Evolutionary conservation across 2,329 filamentous ascomycete genomes (phyloP).

Genomic region (Sclerotinia subarctica): DNA sequence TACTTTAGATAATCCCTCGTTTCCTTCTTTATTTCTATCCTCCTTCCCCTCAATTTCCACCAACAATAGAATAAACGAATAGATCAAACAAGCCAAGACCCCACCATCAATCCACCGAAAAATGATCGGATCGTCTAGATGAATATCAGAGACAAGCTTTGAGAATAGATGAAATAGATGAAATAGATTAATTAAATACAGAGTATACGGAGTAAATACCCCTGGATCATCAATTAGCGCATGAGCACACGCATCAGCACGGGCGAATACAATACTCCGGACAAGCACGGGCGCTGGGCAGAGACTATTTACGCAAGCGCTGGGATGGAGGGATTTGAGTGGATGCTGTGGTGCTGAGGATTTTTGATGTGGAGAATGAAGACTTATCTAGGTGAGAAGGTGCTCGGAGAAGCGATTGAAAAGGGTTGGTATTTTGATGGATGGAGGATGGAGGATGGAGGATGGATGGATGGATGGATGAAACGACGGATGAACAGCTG

Average conservation of each 20-base stretch:
- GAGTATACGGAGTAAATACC: not conserved
- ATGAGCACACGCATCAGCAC: slow-evolving; percentile 1
- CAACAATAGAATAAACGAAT: not conserved
- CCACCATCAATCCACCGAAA: not conserved
- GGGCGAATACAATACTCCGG: too few species aligned
- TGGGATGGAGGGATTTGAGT: not conserved
- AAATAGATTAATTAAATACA: too few species aligned
- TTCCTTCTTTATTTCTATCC: too few species aligned
- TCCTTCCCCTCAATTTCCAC: not conserved
- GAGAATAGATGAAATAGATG: not conserved
- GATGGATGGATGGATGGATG: not conserved
- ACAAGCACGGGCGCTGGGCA: too few species aligned
- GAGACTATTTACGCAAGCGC: not conserved
- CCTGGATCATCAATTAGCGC: not conserved
- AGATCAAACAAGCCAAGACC: not conserved
- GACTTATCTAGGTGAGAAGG: too few species aligned
- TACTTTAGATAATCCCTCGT: too few species aligned
- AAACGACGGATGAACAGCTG: not conserved
- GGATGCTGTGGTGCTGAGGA: not conserved
- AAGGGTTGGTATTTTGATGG: not conserved
- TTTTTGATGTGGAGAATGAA: not conserved
- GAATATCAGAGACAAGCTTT: not conserved
- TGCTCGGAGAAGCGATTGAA: not conserved
- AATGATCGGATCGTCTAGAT: slow-evolving; percentile 1
- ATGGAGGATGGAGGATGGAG: not conserved